Conservation (phyloP, 345 rosid species). For the Bretschneidera sinensis region DNA sequence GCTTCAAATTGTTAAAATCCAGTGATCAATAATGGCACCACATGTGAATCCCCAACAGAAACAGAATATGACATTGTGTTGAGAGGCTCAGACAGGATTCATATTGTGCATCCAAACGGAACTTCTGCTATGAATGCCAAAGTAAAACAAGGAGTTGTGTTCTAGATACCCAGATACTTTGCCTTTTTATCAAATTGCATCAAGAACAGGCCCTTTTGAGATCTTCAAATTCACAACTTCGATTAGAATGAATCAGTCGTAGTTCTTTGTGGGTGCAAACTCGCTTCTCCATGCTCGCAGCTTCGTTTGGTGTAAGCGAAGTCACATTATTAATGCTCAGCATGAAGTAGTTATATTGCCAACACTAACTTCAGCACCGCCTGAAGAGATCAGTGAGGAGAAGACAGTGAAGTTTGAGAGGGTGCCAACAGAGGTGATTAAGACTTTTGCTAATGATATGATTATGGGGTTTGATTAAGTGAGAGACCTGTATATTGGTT, state of each 20-base stretch:
- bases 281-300: conserved; percentile 57
- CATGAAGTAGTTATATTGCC: conserved; percentile 67
- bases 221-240: no score
- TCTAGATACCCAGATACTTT: conserved; percentile 80
- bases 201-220: conserved; percentile 50
- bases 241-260: no score
- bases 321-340: conserved; percentile 39
- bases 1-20: not conserved
- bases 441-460: no score
- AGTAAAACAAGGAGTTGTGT: conserved; percentile 66
- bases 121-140: conserved; percentile 50
- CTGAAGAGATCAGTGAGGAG: conserved; percentile 7
- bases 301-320: conserved; percentile 51
- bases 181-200: conserved; percentile 88
- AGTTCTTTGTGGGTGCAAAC: no score
- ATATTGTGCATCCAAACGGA: conserved; percentile 71
- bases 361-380: conserved; percentile 43
- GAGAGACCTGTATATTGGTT: no score
- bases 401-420: no score
- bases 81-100: conserved; percentile 62
- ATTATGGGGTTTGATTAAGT: no score
- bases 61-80: conserved; percentile 74
- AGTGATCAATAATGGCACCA: conserved; percentile 96
- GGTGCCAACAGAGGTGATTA: no score
- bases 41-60: conserved; percentile 81